Evolutionary conservation across 345 rosid genomes (phyloP), one percentile per base, ranked within the genome.

Genomic region (Microthlaspi erraticum): DNA sequence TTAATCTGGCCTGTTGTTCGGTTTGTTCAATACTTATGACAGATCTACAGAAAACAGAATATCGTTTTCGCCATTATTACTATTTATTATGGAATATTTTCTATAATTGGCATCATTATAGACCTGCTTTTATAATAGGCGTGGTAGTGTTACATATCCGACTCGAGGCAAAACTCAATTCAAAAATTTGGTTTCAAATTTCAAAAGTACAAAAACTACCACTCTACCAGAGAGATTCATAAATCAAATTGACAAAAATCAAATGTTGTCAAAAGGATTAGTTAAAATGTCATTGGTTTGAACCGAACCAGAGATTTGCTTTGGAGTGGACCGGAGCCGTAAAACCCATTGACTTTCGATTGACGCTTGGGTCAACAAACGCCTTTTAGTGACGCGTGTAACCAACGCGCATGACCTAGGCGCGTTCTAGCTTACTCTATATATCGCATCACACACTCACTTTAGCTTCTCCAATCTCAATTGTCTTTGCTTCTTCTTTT

Each of bases 51-150:
- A 60, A 60, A 34, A 50, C n/a, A 58, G 17, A 60, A 60, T 36
- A 75, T 68, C 64, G 69, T 68, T 67, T 53, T 45, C 70, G 34
- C 39, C 17, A 54, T 63, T 63, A 72, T 42, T 63, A 54, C 64
- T 41, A 53, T 39, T 51, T 53, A 39, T 38, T 29, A 41, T 66
- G 5, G 56, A 74, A 60, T 59, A 34, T 59, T 74, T 43, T 72
- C 76, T 66, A 42, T 51, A 66, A 51, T 41, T 74, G 14, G 63
- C 63, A 59, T 66, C 68, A 58, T 74, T 51, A 23, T 66, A 39
- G 37, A 39, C 53, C 8, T 50, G 60, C 71, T 59, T 50, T 73
- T 32, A 41, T 31, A 32, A 11, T 8, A 50, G 39, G 72, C 72
- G 77, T 73, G 72, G 42, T 73, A 57, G 56, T 37, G 3, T 26